These are phyloP conservation scores for Malania oleifera DNA, from an alignment of 164 flowering plant genomes.

Conservation along the genomic window DNA sequence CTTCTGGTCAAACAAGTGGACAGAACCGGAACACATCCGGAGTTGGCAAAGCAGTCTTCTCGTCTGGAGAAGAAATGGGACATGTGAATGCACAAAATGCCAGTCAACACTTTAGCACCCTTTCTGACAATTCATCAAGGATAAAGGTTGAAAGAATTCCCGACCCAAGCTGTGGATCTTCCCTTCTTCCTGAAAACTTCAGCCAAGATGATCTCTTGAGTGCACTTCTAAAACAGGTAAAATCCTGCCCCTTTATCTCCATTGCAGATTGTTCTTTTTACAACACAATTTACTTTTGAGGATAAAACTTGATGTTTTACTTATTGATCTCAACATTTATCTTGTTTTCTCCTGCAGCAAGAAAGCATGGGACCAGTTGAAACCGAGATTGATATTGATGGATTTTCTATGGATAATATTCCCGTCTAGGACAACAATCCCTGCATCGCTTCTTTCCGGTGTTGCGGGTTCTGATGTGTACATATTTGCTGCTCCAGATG, in stretches of 20 bases:
- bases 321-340: conserved; percentile 2
- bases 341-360: conserved; percentile 40
- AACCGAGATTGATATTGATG: conserved; percentile 60
- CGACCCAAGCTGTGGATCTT: conserved; percentile 25
- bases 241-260: background rate
- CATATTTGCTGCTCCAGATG: conserved; percentile 20
- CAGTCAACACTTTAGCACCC: conserved; percentile 22
- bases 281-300: background rate
- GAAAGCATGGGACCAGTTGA: conserved; percentile 46
- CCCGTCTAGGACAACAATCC: conserved; percentile 32
- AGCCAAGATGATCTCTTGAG: conserved; percentile 79
- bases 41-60: conserved; percentile 22
- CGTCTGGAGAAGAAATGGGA: conserved; percentile 22
- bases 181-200: conserved; percentile 32
- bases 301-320: background rate
- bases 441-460: background rate
- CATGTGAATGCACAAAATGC: conserved; percentile 23
- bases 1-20: conserved; percentile 28
- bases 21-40: conserved; percentile 20
- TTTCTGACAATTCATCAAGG: conserved; percentile 30
- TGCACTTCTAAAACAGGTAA: conserved; percentile 75
- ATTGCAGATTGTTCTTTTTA: background rate
- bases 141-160: conserved; percentile 47
- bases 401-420: conserved; percentile 53
- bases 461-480: conserved; percentile 24